phyloP scores from a whole-genome alignment of 495 filamentous ascomycete species.

The Ascobolus immersus region DNA sequence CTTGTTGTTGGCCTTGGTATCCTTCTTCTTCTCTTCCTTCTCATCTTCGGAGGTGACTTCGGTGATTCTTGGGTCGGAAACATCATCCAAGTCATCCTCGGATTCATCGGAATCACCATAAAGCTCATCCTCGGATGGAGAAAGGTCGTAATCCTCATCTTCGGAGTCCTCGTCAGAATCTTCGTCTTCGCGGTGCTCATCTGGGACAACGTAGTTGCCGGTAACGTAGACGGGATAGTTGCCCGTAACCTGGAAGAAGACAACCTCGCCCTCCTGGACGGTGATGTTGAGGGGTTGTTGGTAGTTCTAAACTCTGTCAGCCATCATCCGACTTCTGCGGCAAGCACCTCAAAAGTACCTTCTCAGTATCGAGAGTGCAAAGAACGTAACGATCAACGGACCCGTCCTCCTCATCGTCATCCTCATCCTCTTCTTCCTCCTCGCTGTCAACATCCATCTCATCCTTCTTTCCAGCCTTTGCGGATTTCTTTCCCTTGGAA shows the following conservation, averaged over 20 bases:
- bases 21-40: slow-evolving; percentile 71
- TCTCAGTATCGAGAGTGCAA: slow-evolving; percentile 76
- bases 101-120: slow-evolving; percentile 48
- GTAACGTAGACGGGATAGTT: slow-evolving; percentile 78
- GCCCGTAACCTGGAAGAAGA: slow-evolving; percentile 77
- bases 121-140: slow-evolving; percentile 52
- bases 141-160: slow-evolving; percentile 52
- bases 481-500: slow-evolving; percentile 55
- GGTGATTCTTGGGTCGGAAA: slow-evolving; percentile 55
- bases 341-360: no score
- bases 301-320: slow-evolving; percentile 39
- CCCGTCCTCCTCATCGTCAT: slow-evolving; percentile 35
- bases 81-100: slow-evolving; percentile 49
- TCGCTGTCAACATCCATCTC: slow-evolving; percentile 36
- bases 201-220: slow-evolving; percentile 63
- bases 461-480: slow-evolving; percentile 37
- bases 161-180: slow-evolving; percentile 42
- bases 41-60: slow-evolving; percentile 73
- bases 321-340: no score
- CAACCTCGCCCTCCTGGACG: slow-evolving; percentile 55
- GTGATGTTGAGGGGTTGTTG: slow-evolving; percentile 90
- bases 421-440: slow-evolving; percentile 31
- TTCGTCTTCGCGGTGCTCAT: slow-evolving; percentile 25
- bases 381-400: slow-evolving; percentile 69
- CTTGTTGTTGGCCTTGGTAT: slow-evolving; percentile 11